Conservation (phyloP, 352 stramenopile genomes). For the Phytophthora macrochlamydospora region DNA sequence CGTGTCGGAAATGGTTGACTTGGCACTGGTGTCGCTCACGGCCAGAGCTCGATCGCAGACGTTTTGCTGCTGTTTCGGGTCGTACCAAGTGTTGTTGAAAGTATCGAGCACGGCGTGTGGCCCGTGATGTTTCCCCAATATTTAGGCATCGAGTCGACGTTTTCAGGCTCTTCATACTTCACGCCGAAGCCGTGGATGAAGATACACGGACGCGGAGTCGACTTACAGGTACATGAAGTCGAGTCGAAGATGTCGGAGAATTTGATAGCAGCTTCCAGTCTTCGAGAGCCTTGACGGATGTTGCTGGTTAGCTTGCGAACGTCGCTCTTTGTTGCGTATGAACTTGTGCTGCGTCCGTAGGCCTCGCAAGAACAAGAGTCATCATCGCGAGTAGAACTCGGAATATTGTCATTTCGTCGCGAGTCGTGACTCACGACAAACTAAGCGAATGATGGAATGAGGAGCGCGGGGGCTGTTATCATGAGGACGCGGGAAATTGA, state of each 20-base stretch:
- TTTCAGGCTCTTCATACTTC: slow-evolving; percentile 9
- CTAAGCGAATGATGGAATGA: too few species aligned
- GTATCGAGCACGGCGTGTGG: slow-evolving; percentile 36
- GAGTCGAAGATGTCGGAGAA: not conserved
- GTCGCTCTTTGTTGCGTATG: slow-evolving; percentile 12
- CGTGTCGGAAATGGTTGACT: slow-evolving; percentile 11
- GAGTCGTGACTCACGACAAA: too few species aligned
- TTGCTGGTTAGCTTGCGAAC: slow-evolving; percentile 13
- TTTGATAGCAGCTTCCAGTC: not conserved
- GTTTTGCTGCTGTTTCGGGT: slow-evolving; percentile 31
- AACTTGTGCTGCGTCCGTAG: too few species aligned
- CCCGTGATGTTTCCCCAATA: slow-evolving; percentile 25
- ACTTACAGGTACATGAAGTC: not conserved
- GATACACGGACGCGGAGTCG: not conserved
- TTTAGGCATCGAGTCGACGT: slow-evolving; percentile 2
- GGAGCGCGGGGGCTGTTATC: too few species aligned
- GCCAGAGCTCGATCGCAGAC: slow-evolving; percentile 27
- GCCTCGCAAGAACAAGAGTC: too few species aligned
- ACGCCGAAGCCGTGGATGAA: slow-evolving; percentile 10
- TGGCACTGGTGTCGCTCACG: slow-evolving; percentile 24
- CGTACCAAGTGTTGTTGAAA: slow-evolving; percentile 28
- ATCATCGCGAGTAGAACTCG: too few species aligned
- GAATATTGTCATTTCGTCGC: too few species aligned
- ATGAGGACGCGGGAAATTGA: too few species aligned
- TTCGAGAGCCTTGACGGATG: slow-evolving; percentile 4